phyloP scores from a whole-genome alignment of 1,139 yeast genomes.

The Zygosaccharomyces pseudobailii region DNA sequence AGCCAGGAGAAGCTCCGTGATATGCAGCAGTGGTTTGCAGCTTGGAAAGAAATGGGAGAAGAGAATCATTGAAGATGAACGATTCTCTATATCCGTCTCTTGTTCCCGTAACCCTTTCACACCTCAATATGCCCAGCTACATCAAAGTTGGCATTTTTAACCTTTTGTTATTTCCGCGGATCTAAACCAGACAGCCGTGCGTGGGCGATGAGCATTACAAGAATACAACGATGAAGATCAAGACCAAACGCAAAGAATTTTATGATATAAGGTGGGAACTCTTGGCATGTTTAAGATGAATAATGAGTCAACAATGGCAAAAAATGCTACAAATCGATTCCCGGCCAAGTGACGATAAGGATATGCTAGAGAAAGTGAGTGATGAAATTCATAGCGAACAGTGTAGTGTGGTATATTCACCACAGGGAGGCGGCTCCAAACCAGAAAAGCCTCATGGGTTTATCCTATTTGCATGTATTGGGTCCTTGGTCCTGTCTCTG shows the following conservation, averaged over 20 bases:
- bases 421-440: not conserved
- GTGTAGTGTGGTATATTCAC: not conserved
- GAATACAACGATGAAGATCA: not conserved
- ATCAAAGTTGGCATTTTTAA: not conserved
- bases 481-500: constrained; percentile 46
- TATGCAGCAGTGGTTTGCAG: constrained; percentile 45
- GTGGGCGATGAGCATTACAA: not conserved
- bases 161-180: not conserved
- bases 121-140: not conserved
- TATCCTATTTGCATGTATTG: constrained; percentile 33
- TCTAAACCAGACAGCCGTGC: not conserved
- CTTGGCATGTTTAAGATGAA: too few species aligned
- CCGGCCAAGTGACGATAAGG: too few species aligned
- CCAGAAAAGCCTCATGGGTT: constrained; percentile 9
- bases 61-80: not conserved
- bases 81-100: too few species aligned
- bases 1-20: constrained; percentile 36
- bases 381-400: not conserved
- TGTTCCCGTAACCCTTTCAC: too few species aligned
- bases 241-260: not conserved
- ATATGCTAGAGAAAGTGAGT: too few species aligned
- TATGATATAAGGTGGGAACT: too few species aligned
- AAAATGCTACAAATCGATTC: too few species aligned
- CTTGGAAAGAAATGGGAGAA: constrained; percentile 39
- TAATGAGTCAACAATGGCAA: too few species aligned